These are phyloP conservation scores for Tremellales sp. DNA, from an alignment of 1,284 basidiomycete genomes.

Conservation along the genomic window DNA sequence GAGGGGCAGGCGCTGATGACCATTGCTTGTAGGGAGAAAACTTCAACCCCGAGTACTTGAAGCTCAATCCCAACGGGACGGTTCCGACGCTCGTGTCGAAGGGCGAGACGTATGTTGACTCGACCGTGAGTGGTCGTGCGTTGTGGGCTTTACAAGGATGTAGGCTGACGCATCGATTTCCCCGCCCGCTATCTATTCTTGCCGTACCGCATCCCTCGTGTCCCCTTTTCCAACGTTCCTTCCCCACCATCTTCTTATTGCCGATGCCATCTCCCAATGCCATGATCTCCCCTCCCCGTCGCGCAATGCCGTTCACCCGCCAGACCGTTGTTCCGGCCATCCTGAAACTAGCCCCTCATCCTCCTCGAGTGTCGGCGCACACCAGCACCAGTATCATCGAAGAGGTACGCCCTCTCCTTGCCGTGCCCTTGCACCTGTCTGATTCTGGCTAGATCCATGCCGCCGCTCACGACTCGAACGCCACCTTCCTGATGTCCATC, in stretches of 20 bases:
- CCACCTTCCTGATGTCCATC: constrained; percentile 52
- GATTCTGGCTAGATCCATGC: constrained; percentile 55
- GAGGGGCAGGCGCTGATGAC: constrained; percentile 1
- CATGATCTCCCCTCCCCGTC: background rate
- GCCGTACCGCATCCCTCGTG: no score
- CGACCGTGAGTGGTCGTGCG: constrained; percentile 36
- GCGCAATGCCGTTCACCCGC: background rate
- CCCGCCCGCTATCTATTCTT: no score
- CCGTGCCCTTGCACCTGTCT: constrained; percentile 33
- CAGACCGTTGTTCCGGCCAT: constrained; percentile 54
- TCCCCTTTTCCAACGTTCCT: no score
- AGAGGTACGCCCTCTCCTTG: constrained; percentile 17
- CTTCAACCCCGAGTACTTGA: constrained; percentile 59
- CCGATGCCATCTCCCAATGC: constrained; percentile 1
- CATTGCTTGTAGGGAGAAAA: constrained; percentile 54
- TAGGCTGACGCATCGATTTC: no score
- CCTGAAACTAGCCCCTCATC: constrained; percentile 51
- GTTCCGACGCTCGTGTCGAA: constrained; percentile 55
- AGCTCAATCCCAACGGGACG: constrained; percentile 57
- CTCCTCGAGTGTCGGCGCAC: constrained; percentile 37
- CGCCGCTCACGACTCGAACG: constrained; percentile 59
- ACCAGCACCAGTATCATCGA: constrained; percentile 38
- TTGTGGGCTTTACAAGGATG: no score
- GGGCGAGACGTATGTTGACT: constrained; percentile 54
- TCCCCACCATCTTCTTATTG: no score